phyloP scores from a whole-genome alignment of 106 monocot species.

The Phalaenopsis aphrodite region DNA sequence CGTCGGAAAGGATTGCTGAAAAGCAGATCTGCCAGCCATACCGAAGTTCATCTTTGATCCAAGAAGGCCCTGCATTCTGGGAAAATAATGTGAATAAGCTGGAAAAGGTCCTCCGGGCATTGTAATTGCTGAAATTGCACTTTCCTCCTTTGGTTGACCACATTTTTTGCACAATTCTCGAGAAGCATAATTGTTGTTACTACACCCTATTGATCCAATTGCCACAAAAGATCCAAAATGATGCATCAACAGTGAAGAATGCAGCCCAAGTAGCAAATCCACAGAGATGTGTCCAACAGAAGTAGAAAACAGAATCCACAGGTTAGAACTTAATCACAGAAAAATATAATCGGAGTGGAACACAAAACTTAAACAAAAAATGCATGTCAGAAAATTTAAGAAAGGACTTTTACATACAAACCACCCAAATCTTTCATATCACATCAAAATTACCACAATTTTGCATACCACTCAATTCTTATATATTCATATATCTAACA shows the following conservation, averaged over 20 bases:
- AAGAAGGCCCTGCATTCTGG: slow-evolving; percentile 44
- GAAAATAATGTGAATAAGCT: slow-evolving; percentile 70
- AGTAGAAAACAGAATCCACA: slow-evolving; percentile 16
- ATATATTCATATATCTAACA: too few relatives aligned
- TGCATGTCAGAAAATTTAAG: background rate
- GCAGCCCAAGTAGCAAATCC: background rate
- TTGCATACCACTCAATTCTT: too few relatives aligned
- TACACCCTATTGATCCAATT: slow-evolving; percentile 80
- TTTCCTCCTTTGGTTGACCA: slow-evolving; percentile 87
- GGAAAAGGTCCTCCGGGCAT: slow-evolving; percentile 52
- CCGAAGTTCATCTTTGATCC: slow-evolving; percentile 64
- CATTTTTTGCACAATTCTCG: slow-evolving; percentile 97
- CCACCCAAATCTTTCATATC: too few relatives aligned
- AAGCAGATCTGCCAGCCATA: slow-evolving; percentile 28
- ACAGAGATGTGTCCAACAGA: slow-evolving; percentile 29
- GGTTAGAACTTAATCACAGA: slow-evolving; percentile 28
- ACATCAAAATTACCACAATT: too few relatives aligned
- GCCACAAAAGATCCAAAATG: slow-evolving; percentile 14
- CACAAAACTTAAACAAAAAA: background rate
- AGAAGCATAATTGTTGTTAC: slow-evolving; percentile 99
- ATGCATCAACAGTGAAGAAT: slow-evolving; percentile 17
- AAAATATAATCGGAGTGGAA: background rate
- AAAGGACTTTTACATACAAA: background rate
- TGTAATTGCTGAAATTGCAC: slow-evolving; percentile 68
- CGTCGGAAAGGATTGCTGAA: slow-evolving; percentile 38